Evolutionary conservation across 2,329 filamentous ascomycete species (phyloP), one percentile per base, ranked within the genome.

Genomic region (Diaporthe ilicicola): DNA sequence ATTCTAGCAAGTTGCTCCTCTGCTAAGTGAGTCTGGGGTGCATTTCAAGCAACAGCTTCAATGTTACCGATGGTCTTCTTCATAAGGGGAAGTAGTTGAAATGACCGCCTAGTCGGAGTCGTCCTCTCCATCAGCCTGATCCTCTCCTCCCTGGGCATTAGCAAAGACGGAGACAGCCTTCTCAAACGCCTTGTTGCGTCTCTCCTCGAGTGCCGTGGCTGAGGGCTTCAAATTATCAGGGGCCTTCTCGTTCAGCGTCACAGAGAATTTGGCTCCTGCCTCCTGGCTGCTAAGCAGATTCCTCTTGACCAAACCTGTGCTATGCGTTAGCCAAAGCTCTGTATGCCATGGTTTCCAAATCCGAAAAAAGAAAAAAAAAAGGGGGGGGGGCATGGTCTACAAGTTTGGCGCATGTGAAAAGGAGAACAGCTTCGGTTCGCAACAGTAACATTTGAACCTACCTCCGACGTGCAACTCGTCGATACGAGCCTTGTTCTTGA

Each of bases 41-140:
- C 6, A 22, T 8, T 61, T 15, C 2, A 27, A 15, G 2, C 15
- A 2, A n/a, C n/a, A n/a, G n/a, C n/a, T n/a, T n/a, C n/a, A n/a
- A 32, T 24, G 8, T 22, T 1, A 9, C 3, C 22, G 17, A 17
- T 2, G 2, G 13, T 6, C 59, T 13, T 50, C 12, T 22, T 46
- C n/a, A 3, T 6, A 17, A 2, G 2, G 19, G 10, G n/a, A 24
- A 17, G 32, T 13, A 44, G 17, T 1, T 7, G 24, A 12, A 27
- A 2, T 2, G 0, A 2, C 15, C 2, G n/a, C 44, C 37, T 71
- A 76, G 44, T 77, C 75, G 19, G 75, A 74, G 27, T 78, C 76
- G 70, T 76, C 76, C 61, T 74, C 74, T n/a, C 73, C 76, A 22
- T 75, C 75, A 66, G 69, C 74, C 55, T 75, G 44, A 27, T 77